Evolutionary conservation across 2,329 filamentous ascomycete genomes (phyloP).

Genomic region (Byssochlamys sp.): DNA sequence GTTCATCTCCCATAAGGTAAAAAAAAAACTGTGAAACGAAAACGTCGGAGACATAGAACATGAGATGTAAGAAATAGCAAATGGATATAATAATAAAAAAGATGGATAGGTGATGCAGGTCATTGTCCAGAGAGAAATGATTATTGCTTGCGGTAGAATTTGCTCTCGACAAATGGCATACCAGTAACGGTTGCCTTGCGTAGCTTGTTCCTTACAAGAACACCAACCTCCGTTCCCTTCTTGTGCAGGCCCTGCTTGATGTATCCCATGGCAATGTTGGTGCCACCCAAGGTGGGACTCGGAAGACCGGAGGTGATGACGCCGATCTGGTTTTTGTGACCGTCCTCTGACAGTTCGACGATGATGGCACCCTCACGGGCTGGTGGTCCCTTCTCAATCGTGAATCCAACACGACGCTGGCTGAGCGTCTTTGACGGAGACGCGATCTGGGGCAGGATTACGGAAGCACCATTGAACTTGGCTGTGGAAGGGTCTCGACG

Average conservation of each 20-base stretch:
- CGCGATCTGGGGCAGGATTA: slow-evolving; percentile 63
- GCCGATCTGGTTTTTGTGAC: slow-evolving; percentile 56
- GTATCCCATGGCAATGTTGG: slow-evolving; percentile 96
- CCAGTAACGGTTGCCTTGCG: slow-evolving; percentile 67
- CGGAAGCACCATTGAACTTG: slow-evolving; percentile 75
- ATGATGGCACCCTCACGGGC: slow-evolving; percentile 83
- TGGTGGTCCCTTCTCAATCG: slow-evolving; percentile 69
- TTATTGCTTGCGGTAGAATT: slow-evolving; percentile 51
- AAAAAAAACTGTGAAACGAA: neutral
- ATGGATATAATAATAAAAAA: slow-evolving; percentile 3
- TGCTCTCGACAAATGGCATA: slow-evolving; percentile 78
- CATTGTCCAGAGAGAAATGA: slow-evolving; percentile 1
- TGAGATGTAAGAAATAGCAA: neutral
- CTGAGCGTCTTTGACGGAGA: slow-evolving; percentile 50
- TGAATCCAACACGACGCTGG: slow-evolving; percentile 68
- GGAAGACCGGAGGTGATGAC: slow-evolving; percentile 82
- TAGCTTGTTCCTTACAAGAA: slow-evolving; percentile 66
- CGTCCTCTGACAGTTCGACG: slow-evolving; percentile 47
- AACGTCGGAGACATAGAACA: neutral
- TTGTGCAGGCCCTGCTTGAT: slow-evolving; percentile 74
- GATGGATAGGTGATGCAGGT: neutral
- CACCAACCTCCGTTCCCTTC: slow-evolving; percentile 67
- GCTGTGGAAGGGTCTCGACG: slow-evolving; percentile 50
- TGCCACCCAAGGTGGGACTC: slow-evolving; percentile 65
- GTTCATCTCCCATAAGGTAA: neutral